Evolutionary conservation across 805 yeast species (phyloP).

Genomic region (Candida tallmaniae): DNA sequence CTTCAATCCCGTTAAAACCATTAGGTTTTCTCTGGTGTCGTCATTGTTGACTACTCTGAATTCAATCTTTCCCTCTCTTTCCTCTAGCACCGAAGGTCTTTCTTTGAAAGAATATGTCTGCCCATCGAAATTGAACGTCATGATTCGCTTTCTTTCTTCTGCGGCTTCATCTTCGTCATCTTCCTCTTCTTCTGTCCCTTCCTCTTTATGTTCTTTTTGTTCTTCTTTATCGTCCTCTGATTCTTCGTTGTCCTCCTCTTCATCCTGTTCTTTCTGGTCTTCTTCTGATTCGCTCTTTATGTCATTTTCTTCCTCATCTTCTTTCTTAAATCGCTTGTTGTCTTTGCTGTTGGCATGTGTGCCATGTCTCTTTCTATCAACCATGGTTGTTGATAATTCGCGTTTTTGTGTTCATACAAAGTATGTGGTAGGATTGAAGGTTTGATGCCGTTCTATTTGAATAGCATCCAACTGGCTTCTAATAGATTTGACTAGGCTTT

Average conservation of each 20-base stretch:
- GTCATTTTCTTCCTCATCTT: slow-evolving; percentile 35
- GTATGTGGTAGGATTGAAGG: too few relatives aligned
- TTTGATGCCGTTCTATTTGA: too few relatives aligned
- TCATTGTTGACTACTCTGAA: slow-evolving; percentile 96
- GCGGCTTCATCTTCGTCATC: slow-evolving; percentile 43
- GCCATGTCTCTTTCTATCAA: slow-evolving; percentile 31
- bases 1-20: slow-evolving; percentile 90
- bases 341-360: slow-evolving; percentile 15
- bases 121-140: slow-evolving; percentile 68
- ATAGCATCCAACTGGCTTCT: too few relatives aligned
- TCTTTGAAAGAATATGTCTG: slow-evolving; percentile 79
- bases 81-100: slow-evolving; percentile 91
- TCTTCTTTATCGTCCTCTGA: slow-evolving; percentile 19
- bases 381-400: slow-evolving; percentile 20
- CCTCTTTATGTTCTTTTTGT: slow-evolving; percentile 13
- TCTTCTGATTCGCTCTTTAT: slow-evolving; percentile 10
- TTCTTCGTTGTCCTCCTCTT: slow-evolving; percentile 28
- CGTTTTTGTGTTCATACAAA: too few relatives aligned
- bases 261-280: slow-evolving; percentile 27
- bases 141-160: slow-evolving; percentile 38
- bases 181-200: slow-evolving; percentile 34
- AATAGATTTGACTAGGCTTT: too few relatives aligned
- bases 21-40: slow-evolving; percentile 77
- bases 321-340: slow-evolving; percentile 23
- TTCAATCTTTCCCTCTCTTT: slow-evolving; percentile 87